phyloP scores from a whole-genome alignment of 2,329 filamentous ascomycete genomes.

The Trichoderma hamatum region DNA sequence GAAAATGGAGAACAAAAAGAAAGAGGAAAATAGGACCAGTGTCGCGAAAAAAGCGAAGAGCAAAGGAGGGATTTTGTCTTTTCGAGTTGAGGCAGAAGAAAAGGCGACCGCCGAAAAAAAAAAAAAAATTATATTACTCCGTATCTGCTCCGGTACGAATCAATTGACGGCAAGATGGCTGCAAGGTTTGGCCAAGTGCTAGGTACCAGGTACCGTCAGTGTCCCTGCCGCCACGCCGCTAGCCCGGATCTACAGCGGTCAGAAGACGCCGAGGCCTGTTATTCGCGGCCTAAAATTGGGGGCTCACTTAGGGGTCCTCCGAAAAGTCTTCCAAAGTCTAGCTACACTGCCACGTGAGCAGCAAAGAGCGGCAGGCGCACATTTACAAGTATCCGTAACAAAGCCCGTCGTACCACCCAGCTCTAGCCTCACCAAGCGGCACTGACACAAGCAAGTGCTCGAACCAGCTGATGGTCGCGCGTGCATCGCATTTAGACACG shows the following conservation, averaged over 20 bases:
- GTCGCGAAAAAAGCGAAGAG: not conserved
- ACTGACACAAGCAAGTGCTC: not conserved
- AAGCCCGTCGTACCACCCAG: not conserved
- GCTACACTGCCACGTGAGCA: conserved; percentile 17
- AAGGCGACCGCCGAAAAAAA: not conserved
- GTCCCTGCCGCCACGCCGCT: conserved; percentile 9
- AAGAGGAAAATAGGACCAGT: not conserved
- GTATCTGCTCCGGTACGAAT: not conserved
- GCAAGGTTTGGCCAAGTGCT: conserved; percentile 21
- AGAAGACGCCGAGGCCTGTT: conserved; percentile 8
- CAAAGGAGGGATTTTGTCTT: conserved; percentile 3
- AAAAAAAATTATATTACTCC: conserved; percentile 22
- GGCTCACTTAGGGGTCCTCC: not conserved
- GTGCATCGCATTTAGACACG: not conserved
- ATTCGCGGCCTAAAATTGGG: not conserved
- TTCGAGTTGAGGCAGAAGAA: not conserved
- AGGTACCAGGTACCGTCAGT: conserved; percentile 11
- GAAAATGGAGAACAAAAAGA: not conserved
- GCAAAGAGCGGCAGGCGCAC: not conserved
- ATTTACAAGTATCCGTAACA: not conserved
- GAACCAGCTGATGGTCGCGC: not conserved
- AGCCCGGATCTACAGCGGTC: conserved; percentile 14
- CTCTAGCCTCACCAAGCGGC: not conserved
- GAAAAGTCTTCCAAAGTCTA: not conserved
- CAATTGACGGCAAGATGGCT: conserved; percentile 19